Evolutionary conservation across 345 rosid genomes (phyloP), one percentile per base, ranked within the genome.

Genomic region (Populus alba): DNA sequence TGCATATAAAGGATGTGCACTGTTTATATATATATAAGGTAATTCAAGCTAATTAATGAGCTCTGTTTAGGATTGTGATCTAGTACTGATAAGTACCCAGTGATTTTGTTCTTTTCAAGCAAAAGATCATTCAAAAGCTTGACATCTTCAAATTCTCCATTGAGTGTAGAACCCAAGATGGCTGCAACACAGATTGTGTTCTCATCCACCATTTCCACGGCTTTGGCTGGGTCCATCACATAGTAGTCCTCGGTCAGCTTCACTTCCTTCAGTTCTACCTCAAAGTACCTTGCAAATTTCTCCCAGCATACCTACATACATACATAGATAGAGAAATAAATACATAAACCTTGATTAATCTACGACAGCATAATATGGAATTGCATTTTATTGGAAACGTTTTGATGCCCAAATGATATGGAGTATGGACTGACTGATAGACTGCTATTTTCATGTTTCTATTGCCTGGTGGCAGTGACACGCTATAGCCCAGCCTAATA

Each of bases 111-210:
- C 84, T 93, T 95, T 80, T 91, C 87, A 0, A 81, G 18, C 68
- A 95, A 59, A 39, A 95, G 88, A 71, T 93, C 94, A 22, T 95
- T 95, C 70, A 95, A 84, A 74, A 86, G 95, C 85, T 93, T 92
- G 62, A 95, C 98, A 73, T 95, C 97, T 84, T 95, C 98, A 70
- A 95, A 95, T 83, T 95, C 98, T 49, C 98, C 98, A 27, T 92
- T 95, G 62, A 95, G 92, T 22, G 98, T 95, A 1, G 98, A 95
- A 1, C 98, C 98, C 43, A 95, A 86, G 38, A 95, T 93, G 9
- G 98, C 97, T 35, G 97, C 98, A 0, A 95, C 98, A 73, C 98
- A 95, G 70, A 93, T 95, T n/a, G 98, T 95, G 90, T 95, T 95
- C 83, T 95, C 98, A 45, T 95, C 98, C 4, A 95, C 98, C 92